Evolutionary conservation across 164 flowering plant genomes (phyloP), one percentile per base, ranked within the genome.

Genomic region (Umbilicus rupestris): DNA sequence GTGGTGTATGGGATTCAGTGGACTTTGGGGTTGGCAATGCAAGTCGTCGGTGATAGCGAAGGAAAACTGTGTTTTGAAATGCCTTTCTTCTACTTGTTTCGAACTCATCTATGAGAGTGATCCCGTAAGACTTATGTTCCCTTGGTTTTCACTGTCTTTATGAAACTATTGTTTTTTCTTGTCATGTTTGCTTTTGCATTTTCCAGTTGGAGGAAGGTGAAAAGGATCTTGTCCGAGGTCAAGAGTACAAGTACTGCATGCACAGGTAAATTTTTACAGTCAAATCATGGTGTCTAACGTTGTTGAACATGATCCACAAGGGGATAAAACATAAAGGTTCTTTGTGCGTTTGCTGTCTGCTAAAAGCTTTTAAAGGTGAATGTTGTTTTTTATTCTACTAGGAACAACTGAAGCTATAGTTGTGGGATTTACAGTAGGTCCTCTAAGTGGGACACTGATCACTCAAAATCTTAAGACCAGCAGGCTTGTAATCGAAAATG

Each of bases 121-220:
- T 78, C 93, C 98, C 76, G 98, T 92, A 46, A 76, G 81, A 72
- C 3, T 37, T 8, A 22, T 29, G 1, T 63, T 16, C 31, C 22
- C 37, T n/a, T 7, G 49, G 1, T 33, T 44, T 26, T 55, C 8
- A n/a, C 20, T 52, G 22, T 49, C 3, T 42, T 28, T 24, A 19
- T 66, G 19, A 19, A 42, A 7, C 29, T 31, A 17, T 1, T 45
- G 44, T 6, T 39, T 19, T 24, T 49, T n/a, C n/a, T 29, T 7
- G 26, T 45, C 45, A 4, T 60, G 57, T 31, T 39, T 39, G 50
- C 59, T 39, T 63, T 33, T 50, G 65, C 26, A 14, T 59, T 20
- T 16, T 63, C 66, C 76, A 89, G 98, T 81, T 92, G 67, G 98
- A 92, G 77, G 98, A 90, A 87, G 98, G 98, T 62, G 98, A 93